phyloP scores from a whole-genome alignment of 805 yeast genomes.

The Spathaspora hagerdaliae region DNA sequence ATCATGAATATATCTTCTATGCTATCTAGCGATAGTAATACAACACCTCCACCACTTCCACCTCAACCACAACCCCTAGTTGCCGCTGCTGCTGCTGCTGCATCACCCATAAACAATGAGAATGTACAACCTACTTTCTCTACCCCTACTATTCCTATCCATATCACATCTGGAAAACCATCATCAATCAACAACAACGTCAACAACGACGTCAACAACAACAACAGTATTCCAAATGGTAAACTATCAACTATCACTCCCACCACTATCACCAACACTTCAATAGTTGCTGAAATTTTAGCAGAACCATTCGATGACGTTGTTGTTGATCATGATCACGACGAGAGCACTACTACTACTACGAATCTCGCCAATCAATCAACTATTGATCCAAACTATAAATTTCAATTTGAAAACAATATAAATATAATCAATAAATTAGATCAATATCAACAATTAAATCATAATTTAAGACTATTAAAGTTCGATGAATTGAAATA shows the following conservation, averaged over 20 bases:
- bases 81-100: not conserved
- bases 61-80: not conserved
- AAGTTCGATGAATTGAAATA: conserved; percentile 14
- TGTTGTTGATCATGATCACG: not conserved
- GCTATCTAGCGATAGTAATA: conserved; percentile 23
- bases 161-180: not conserved
- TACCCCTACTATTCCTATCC: no score
- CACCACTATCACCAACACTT: not conserved
- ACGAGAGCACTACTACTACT: not conserved
- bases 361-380: conserved; percentile 2
- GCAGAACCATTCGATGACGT: not conserved
- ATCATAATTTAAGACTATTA: conserved; percentile 13
- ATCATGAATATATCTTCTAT: conserved; percentile 34
- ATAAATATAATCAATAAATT: conserved; percentile 6
- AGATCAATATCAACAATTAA: conserved; percentile 3
- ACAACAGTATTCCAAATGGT: not conserved
- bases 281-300: conserved; percentile 3
- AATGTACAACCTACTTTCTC: no score
- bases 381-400: conserved; percentile 3
- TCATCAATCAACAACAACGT: not conserved
- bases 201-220: not conserved
- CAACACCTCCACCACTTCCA: conserved; percentile 3
- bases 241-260: not conserved
- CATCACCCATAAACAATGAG: not conserved
- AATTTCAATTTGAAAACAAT: conserved; percentile 3